phyloP scores from a whole-genome alignment of 768 basidiomycete species.

The Boletus sp. region DNA sequence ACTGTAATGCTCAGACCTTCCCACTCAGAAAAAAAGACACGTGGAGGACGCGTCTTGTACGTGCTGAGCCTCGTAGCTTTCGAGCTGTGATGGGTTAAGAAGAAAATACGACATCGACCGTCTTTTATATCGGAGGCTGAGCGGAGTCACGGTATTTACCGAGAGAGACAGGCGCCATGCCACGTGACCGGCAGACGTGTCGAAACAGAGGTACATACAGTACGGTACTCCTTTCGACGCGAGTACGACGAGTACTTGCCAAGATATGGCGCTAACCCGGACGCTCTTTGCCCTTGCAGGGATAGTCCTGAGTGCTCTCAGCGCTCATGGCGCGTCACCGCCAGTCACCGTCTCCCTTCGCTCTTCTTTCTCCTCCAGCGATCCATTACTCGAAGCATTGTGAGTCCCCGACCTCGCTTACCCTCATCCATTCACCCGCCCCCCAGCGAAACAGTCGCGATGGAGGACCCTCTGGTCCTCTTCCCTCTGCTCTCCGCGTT shows the following conservation, averaged over 20 bases:
- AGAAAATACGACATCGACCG: neutral
- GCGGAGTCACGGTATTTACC: constrained; percentile 23
- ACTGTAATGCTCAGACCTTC: constrained; percentile 33
- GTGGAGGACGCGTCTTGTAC: constrained; percentile 16
- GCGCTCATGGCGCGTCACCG: constrained; percentile 23
- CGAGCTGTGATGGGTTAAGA: constrained; percentile 22
- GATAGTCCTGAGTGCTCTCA: constrained; percentile 12
- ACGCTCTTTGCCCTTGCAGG: constrained; percentile 17
- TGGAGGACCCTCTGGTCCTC: constrained; percentile 70
- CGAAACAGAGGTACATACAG: neutral
- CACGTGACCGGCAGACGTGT: constrained; percentile 24
- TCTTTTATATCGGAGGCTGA: constrained; percentile 5
- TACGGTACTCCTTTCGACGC: neutral
- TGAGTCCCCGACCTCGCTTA: constrained; percentile 12
- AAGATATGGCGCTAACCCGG: constrained; percentile 3
- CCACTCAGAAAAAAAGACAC: constrained; percentile 29
- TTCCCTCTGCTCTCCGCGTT: constrained; percentile 67
- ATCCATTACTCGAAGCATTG: constrained; percentile 32
- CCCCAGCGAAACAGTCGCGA: constrained; percentile 74
- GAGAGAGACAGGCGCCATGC: neutral
- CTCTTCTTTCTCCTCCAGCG: constrained; percentile 26
- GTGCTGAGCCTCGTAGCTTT: constrained; percentile 31
- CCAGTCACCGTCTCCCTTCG: constrained; percentile 29
- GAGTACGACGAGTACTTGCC: neutral
- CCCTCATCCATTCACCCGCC: neutral